phyloP scores from a whole-genome alignment of 306 rosid genomes.

The Spatholobus suberectus region DNA sequence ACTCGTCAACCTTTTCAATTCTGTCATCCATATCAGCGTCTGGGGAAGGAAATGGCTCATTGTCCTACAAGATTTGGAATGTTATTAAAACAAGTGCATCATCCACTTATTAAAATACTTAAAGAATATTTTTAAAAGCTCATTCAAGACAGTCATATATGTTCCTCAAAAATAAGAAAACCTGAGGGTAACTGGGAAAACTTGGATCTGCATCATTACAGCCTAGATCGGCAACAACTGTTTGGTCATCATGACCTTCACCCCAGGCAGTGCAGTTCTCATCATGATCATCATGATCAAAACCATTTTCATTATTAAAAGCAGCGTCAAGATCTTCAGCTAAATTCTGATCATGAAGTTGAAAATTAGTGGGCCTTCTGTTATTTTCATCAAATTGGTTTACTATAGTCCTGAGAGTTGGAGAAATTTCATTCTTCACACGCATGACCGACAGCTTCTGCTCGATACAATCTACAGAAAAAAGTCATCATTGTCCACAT shows the following conservation, averaged over 20 bases:
- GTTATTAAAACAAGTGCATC: slow-evolving; percentile 36
- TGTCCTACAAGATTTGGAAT: slow-evolving; percentile 58
- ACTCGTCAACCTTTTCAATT: slow-evolving; percentile 72
- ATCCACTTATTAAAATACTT: slow-evolving; percentile 26
- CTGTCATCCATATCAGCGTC: slow-evolving; percentile 63
- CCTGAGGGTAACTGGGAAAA: slow-evolving; percentile 75
- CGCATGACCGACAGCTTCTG: slow-evolving; percentile 72
- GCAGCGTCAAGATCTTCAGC: slow-evolving; percentile 53
- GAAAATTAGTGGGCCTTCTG: slow-evolving; percentile 70
- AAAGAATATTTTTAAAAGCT: slow-evolving; percentile 26
- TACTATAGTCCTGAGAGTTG: slow-evolving; percentile 74
- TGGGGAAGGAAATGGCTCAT: slow-evolving; percentile 55
- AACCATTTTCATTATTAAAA: slow-evolving; percentile 52
- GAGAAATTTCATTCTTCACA: slow-evolving; percentile 85
- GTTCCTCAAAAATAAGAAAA: slow-evolving; percentile 37
- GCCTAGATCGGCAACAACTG: slow-evolving; percentile 58
- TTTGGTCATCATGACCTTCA: slow-evolving; percentile 65
- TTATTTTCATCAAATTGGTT: slow-evolving; percentile 80
- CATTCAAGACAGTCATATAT: slow-evolving; percentile 26
- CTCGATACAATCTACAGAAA: slow-evolving; percentile 71
- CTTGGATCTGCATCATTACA: slow-evolving; percentile 63
- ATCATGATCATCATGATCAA: slow-evolving; percentile 57
- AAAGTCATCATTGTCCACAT: not conserved
- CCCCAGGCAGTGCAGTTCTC: slow-evolving; percentile 64
- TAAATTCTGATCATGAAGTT: slow-evolving; percentile 46